Percentiles rank a stretch among this genome's conserved stretches.
Conservation (phyloP, 2,329 filamentous ascomycete species). For the Tolypocladium album region DNA sequence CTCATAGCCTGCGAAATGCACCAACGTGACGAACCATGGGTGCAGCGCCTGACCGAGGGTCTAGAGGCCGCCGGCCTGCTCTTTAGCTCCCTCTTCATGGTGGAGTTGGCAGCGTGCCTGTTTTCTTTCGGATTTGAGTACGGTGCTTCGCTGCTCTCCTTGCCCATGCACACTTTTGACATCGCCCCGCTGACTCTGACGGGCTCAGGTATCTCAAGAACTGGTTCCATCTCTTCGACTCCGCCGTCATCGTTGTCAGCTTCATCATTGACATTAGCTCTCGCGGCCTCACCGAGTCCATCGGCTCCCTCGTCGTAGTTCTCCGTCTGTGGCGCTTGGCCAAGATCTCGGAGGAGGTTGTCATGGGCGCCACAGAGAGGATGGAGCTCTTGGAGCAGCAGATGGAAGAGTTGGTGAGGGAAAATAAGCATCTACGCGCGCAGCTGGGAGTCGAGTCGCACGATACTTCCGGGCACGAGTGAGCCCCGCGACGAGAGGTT, state of each 20-base stretch:
- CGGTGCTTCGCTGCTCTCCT: conserved; percentile 12
- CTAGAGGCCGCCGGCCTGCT: conserved; percentile 43
- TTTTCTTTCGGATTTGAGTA: conserved; percentile 52
- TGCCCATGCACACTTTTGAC: not conserved
- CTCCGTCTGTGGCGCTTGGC: conserved; percentile 58
- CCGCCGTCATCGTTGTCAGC: conserved; percentile 47
- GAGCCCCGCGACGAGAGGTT: not conserved
- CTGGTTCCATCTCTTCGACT: conserved; percentile 55
- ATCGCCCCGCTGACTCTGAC: not conserved
- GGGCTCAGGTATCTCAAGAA: conserved; percentile 41
- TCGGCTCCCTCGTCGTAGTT: conserved; percentile 55
- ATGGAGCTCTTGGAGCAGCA: conserved; percentile 45
- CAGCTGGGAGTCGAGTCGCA: conserved; percentile 9
- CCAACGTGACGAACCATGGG: conserved; percentile 28
- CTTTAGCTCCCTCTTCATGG: conserved; percentile 54
- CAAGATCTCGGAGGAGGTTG: conserved; percentile 61
- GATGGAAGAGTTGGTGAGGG: conserved; percentile 40
- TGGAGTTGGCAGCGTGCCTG: conserved; percentile 47
- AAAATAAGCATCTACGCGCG: conserved; percentile 21
- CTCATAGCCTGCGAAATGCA: conserved; percentile 37
- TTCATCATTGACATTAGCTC: conserved; percentile 53
- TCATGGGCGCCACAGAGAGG: conserved; percentile 50
- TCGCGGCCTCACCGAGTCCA: conserved; percentile 49
- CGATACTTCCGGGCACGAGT: conserved; percentile 7
- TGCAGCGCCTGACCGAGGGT: conserved; percentile 19